A percentile compares a stretch with the other conserved stretches of the same genome.
Conservation (phyloP, 768 basidiomycete species). For the Pulveroboletus ravenelii region DNA sequence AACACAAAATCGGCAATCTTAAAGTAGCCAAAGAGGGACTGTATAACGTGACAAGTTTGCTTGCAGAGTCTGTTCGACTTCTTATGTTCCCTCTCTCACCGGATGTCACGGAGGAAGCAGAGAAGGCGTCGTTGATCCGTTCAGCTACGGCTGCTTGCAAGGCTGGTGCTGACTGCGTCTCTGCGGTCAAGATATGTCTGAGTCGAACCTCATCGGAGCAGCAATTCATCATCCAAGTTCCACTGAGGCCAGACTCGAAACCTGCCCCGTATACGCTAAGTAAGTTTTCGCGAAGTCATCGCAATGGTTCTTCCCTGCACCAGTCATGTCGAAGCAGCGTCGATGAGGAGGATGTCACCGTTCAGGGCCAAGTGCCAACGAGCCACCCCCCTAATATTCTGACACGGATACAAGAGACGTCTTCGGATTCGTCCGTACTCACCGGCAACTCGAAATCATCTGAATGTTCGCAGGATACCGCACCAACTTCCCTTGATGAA, state of each 20-base stretch:
- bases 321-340: slow-evolving; percentile 34
- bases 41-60: slow-evolving; percentile 77
- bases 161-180: slow-evolving; percentile 83
- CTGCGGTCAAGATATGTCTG: slow-evolving; percentile 79
- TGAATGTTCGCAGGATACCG: slow-evolving; percentile 43
- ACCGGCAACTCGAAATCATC: slow-evolving; percentile 43
- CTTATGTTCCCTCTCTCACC: slow-evolving; percentile 52
- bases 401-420: slow-evolving; percentile 34
- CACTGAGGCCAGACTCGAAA: slow-evolving; percentile 43
- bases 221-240: slow-evolving; percentile 63
- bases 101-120: slow-evolving; percentile 69
- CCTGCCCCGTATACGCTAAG: slow-evolving; percentile 43
- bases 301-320: slow-evolving; percentile 36
- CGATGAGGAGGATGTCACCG: slow-evolving; percentile 61
- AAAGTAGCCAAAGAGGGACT: slow-evolving; percentile 71
- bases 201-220: slow-evolving; percentile 57
- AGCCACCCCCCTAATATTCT: slow-evolving; percentile 15
- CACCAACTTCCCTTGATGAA: slow-evolving; percentile 48
- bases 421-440: slow-evolving; percentile 48
- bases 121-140: slow-evolving; percentile 70
- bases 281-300: slow-evolving; percentile 41
- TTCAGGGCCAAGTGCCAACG: slow-evolving; percentile 43
- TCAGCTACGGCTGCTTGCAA: slow-evolving; percentile 87
- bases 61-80: slow-evolving; percentile 83
- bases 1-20: slow-evolving; percentile 59